phyloP scores from a whole-genome alignment of 176 grass and related monocot species.

The Elaeis guineensis region DNA sequence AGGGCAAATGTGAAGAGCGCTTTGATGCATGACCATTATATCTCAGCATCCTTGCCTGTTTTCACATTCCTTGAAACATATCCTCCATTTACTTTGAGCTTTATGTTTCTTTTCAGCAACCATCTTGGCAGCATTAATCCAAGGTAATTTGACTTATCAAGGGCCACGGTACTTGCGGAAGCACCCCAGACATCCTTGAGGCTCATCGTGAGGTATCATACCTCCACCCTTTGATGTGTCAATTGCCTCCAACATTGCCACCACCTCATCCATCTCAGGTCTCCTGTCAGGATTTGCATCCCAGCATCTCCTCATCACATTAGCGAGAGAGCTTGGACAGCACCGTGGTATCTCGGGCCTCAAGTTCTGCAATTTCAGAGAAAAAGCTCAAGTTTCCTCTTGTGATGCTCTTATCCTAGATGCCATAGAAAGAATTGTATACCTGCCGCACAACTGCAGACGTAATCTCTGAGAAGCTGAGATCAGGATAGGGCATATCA shows the following conservation, averaged over 20 bases:
- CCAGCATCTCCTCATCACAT: constrained; percentile 9
- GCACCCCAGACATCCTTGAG: constrained; percentile 2
- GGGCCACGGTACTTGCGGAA: constrained; percentile 1
- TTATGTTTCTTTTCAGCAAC: too few species aligned
- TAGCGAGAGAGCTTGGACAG: constrained; percentile 8
- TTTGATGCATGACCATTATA: too few species aligned
- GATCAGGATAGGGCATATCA: constrained; percentile 1
- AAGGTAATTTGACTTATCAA: not conserved
- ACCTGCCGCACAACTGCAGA: constrained; percentile 12
- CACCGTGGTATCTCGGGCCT: constrained; percentile 10
- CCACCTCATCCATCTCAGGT: constrained; percentile 9
- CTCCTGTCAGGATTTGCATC: constrained; percentile 8
- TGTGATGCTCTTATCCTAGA: too few species aligned
- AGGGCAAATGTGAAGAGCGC: too few species aligned
- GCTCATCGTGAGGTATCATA: constrained; percentile 10
- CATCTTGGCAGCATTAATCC: too few species aligned
- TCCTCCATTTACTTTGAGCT: too few species aligned
- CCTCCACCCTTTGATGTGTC: constrained; percentile 8
- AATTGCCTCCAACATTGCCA: constrained; percentile 1
- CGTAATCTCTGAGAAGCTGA: not conserved
- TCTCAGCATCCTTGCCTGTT: too few species aligned
- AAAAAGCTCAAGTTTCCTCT: too few species aligned
- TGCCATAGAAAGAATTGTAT: not conserved
- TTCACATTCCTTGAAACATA: too few species aligned
- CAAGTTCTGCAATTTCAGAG: not conserved